Base-by-base conservation (phyloP, 176 grass and related monocot species). In the Otatea glauca region DNA sequence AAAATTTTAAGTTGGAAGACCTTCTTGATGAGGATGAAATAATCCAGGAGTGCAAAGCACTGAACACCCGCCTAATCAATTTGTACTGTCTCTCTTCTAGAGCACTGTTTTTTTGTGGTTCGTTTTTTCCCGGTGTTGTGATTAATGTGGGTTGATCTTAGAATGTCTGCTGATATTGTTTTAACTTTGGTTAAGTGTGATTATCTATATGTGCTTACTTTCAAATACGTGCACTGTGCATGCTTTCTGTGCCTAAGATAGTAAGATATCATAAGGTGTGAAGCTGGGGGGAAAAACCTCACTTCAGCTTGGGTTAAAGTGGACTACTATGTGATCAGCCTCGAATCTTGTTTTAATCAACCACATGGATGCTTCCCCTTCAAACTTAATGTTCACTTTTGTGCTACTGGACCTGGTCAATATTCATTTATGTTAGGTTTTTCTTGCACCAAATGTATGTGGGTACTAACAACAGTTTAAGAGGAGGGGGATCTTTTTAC, bases 41-140 rank as follows among this genome's bases (percentile, higher is more conserved):
- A 86, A 95, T 98, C 83, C 96, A 98, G 90, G 96, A 98, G 88
- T 98, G 96, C 92, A 98, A 98, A 95, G 92, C 91, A 81, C 76
- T 93, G 74, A 98, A 98, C 81, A 90, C 83, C 66, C 91, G 96
- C 63, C 87, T 98, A 82, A 92, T 98, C 65, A 93, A 98, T 92
- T 98, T 98, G 96, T 98, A 98, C 66, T 51, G 14, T 68, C 81
- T 80, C 72, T 80, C 79, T 85, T 83, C 54, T 68, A 45, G 56
- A 77, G 41, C 66, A 84, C 54, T 75, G n/a, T 27, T 68, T 84
- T 61, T 63, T 76, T 61, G n/a, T 80, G 16, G 21, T 66, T 76
- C 3, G 2, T 72, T 24, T 64, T 37, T 84, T 15, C 39, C 62
- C 5, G 15, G 47, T 42, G 53, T 61, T 82, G 42, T 90, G 21